Percentiles rank a stretch among this genome's conserved stretches.
Evolutionary conservation across 306 rosid genomes (phyloP).

Genomic region (Gastrolobium bilobum): DNA sequence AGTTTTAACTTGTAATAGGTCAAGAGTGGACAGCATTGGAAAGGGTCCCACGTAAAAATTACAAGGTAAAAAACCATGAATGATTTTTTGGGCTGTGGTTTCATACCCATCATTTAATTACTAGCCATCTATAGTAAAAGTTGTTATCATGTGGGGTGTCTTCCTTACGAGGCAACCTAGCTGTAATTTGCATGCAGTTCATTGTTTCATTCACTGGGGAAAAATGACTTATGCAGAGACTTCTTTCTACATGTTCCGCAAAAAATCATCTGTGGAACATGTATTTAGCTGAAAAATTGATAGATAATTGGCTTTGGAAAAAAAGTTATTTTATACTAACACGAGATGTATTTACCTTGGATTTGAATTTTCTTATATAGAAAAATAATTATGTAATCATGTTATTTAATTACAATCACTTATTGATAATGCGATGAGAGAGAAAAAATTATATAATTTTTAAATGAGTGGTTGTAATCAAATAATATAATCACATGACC

Average conservation of each 20-base stretch:
- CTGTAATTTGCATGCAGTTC: conserved; percentile 17
- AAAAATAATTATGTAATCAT: no score
- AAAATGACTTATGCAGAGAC: neutral
- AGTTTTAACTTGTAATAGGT: conserved; percentile 48
- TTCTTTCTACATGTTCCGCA: neutral
- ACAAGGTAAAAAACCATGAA: conserved; percentile 58
- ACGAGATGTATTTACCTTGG: no score
- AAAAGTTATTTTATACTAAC: no score
- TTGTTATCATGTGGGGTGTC: conserved; percentile 56
- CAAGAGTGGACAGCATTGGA: conserved; percentile 50
- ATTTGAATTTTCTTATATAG: no score
- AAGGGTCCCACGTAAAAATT: conserved; percentile 53
- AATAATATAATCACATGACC: no score
- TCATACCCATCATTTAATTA: conserved; percentile 33
- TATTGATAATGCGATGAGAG: no score
- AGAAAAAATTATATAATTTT: no score
- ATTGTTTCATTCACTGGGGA: neutral
- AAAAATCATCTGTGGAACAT: neutral
- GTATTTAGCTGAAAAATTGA: neutral
- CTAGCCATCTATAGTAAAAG: conserved; percentile 25
- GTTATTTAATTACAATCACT: no score
- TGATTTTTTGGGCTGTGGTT: conserved; percentile 49
- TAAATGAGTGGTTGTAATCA: no score
- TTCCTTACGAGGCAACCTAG: conserved; percentile 55
- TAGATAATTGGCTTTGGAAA: no score